Base-by-base conservation (phyloP, 192 early-diverging fungal species). In the Hyaloraphidium curvatum region DNA sequence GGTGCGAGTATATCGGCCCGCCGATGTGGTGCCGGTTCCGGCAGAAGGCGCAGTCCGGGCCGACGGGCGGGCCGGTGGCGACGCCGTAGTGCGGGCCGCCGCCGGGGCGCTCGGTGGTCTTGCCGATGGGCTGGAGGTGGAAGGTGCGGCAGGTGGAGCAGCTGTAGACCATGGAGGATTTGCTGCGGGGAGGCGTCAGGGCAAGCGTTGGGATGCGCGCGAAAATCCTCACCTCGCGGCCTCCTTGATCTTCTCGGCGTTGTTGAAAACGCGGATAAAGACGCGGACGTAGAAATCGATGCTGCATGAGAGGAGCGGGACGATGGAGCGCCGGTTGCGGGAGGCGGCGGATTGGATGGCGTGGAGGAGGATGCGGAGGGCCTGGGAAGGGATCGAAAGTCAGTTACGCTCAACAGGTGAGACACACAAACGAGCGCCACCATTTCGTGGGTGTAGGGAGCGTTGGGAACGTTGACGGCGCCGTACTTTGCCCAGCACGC, bases 231-330 rank as follows among this genome's bases (percentile, higher is more conserved):
- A 80, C 79, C 78, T 72, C 16, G 81, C 79, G 14, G 76, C 68
- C 48, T 73, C 71, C 62, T 97, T 97, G 30, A 81, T 77, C 59
- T 81, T 55, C 21, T 69, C 56, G 0, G 90, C 67, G 19, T 78
- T 84, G 28, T 77, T 69, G 48, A 78, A 73, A 3, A 99, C 86
- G 14, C 86, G 77, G 28, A 99, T 86, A 72, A 99, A 99, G 9
- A 99, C 76, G 35, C 95, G 77, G 22, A 97, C 74, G 62, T 99
- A 99, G 59, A 92, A 99, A 64, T 99, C 95, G 28, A 99, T 99
- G 67, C 87, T 91, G 55, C 84, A 84, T 23, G 86, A 86, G 3
- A 88, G 67, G 53, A 99, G 66, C 11, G 93, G 93, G 25, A 79
- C 81, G 57, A 99, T 91, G 43, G 75, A 74, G 13, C 87, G 77